Evolutionary conservation across 1,139 yeast genomes (phyloP), one percentile per base, ranked within the genome.

Genomic region (Geotrichum reessii): DNA sequence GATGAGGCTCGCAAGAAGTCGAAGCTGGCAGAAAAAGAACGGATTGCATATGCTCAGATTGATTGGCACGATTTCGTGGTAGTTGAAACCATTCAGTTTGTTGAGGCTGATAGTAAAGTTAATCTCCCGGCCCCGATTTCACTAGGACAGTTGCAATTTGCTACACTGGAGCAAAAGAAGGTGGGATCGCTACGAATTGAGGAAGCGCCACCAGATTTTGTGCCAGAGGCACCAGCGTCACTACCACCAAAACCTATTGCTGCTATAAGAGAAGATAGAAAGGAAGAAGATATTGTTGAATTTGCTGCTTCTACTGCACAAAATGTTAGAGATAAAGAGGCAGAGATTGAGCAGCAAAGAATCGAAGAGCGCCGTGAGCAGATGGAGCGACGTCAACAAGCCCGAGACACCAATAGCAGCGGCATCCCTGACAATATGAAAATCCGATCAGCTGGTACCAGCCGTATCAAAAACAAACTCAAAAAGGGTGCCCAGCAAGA

Each of bases 61-160:
- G 92, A 92, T 71, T 93, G 99, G 99, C 85, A 85, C 62, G 89
- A 87, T 62, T 91, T 91, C 68, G 76, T 79, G 1, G 76, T 90
- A 19, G 87, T 87, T 2, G 91, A 85, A 54, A 83, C 85, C 1
- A 77, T 90, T 12, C 82, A 80, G 57, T 86, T 91, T 66, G 83
- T 82, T 46, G 84, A 83, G 1, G 76, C 84, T 0, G 96, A 89
- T 69, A 77, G 78, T 58, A 83, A 80, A 17, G 79, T 81, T 8
- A 86, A 82, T 56, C 73, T 87, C 58, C 82, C 87, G 0, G 71
- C 76, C 1, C 93, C 97, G 0, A 67, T 86, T 59, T 74, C 78
- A n/a, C 69, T 83, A 61, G 78, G 81, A 5, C 86, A 85, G 48
- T 74, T 88, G 52, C 81, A 86, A 65, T 80, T 80, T 66, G 76